These are phyloP conservation scores for Wallacemonas sp. DNA, from an alignment of 208 protist species.

Conservation along the genomic window DNA sequence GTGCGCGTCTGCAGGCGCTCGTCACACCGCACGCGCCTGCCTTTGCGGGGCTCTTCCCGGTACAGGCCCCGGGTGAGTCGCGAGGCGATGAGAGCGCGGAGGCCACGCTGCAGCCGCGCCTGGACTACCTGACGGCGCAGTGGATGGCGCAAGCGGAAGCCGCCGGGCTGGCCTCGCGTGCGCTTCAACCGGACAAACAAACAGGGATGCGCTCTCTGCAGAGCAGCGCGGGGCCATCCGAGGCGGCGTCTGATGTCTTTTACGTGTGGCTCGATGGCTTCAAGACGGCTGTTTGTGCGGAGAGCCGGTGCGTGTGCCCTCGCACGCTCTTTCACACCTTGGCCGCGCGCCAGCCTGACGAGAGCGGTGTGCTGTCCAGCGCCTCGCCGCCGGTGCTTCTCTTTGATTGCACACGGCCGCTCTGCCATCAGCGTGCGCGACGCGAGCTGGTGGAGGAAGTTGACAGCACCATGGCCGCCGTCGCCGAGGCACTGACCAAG, in stretches of 20 bases:
- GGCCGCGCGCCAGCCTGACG: too few species aligned
- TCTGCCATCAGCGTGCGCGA: conserved; percentile 13
- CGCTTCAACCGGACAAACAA: background rate
- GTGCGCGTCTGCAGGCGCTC: background rate
- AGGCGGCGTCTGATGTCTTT: too few species aligned
- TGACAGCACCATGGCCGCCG: background rate
- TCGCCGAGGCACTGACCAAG: background rate
- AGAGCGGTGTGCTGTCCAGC: too few species aligned
- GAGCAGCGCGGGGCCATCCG: too few species aligned
- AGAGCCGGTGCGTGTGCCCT: background rate
- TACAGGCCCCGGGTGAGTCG: background rate
- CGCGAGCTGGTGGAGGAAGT: conserved; percentile 16
- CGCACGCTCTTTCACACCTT: background rate
- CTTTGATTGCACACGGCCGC: conserved; percentile 29
- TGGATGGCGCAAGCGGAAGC: background rate
- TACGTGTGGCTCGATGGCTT: conserved; percentile 9
- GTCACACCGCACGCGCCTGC: background rate
- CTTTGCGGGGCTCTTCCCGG: background rate
- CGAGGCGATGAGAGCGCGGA: background rate
- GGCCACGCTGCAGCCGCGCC: background rate
- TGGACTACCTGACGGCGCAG: background rate
- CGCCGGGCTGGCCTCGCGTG: background rate
- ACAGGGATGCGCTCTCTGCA: too few species aligned
- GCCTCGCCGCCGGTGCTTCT: conserved; percentile 24
- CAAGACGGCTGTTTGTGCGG: background rate